Evolutionary conservation across 371 early-diverging fungal genomes (phyloP).

Genomic region (Syncephalastrum sp.): DNA sequence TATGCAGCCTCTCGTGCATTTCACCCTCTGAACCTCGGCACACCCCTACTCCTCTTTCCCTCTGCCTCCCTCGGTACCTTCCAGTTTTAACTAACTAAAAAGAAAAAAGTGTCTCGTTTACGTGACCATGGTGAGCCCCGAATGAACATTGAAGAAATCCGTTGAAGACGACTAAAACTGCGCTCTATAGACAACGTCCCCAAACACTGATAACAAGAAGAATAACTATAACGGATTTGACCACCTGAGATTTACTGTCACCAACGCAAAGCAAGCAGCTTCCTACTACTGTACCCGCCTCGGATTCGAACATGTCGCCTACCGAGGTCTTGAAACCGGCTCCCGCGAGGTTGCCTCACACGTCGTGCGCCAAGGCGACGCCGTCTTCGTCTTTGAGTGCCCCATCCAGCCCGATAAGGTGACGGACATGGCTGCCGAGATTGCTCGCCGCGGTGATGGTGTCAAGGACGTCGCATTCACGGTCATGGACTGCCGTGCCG

Average conservation of each 20-base stretch:
- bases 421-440: slow-evolving; percentile 70
- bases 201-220: slow-evolving; percentile 14
- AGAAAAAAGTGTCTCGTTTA: no score
- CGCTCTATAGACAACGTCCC: slow-evolving; percentile 13
- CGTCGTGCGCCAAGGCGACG: slow-evolving; percentile 80
- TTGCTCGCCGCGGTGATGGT: slow-evolving; percentile 89
- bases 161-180: no score
- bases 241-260: slow-evolving; percentile 85
- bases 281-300: slow-evolving; percentile 84
- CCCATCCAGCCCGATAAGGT: slow-evolving; percentile 84
- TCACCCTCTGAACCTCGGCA: no score
- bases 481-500: slow-evolving; percentile 81
- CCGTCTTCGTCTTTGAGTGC: slow-evolving; percentile 88
- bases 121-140: no score
- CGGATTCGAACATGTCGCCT: slow-evolving; percentile 91
- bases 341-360: slow-evolving; percentile 84
- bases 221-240: slow-evolving; percentile 59
- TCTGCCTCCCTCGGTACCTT: no score
- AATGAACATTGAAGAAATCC: no score
- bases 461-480: slow-evolving; percentile 94
- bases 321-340: slow-evolving; percentile 95
- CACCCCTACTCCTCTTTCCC: no score
- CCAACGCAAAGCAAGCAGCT: slow-evolving; percentile 95
- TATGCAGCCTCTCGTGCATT: no score
- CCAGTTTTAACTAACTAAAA: no score